Conservation (phyloP, 1,284 basidiomycete species). For the Rhodofomes roseus region DNA sequence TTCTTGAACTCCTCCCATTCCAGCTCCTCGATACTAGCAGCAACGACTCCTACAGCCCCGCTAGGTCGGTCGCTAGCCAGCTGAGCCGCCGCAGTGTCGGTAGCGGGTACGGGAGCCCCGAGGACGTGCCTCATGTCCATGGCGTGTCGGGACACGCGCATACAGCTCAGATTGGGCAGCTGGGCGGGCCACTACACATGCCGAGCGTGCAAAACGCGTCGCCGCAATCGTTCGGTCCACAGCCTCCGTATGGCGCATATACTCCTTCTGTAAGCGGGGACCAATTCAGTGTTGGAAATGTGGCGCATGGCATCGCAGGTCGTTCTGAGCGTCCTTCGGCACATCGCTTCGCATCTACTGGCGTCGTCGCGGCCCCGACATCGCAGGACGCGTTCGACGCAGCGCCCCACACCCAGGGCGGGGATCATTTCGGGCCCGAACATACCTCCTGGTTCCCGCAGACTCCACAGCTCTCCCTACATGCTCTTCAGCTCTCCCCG, state of each 20-base stretch:
- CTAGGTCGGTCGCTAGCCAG: conserved; percentile 13
- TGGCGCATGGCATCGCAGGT: conserved; percentile 9
- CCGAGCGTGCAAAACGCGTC: conserved; percentile 4
- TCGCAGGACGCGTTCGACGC: neutral
- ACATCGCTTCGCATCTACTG: conserved; percentile 15
- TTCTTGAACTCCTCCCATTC: conserved; percentile 9
- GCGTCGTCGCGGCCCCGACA: neutral
- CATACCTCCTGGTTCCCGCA: neutral
- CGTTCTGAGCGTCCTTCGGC: conserved; percentile 27
- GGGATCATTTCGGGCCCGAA: neutral
- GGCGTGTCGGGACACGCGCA: conserved; percentile 8
- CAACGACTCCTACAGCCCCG: conserved; percentile 15
- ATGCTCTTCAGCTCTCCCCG: neutral
- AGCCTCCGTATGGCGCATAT: conserved; percentile 23
- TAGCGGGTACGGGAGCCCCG: conserved; percentile 10
- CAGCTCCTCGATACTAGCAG: conserved; percentile 11
- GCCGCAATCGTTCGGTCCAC: conserved; percentile 9
- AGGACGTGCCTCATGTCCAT: conserved; percentile 15
- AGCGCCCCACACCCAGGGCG: neutral
- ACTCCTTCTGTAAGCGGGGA: conserved; percentile 26
- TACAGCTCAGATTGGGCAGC: neutral
- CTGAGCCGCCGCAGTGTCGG: conserved; percentile 13
- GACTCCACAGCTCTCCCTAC: neutral
- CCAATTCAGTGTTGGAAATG: conserved; percentile 19
- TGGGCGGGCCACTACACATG: neutral